Base-by-base conservation (phyloP, 176 grass and related monocot genomes). In the Cenchrus fungigraminus region DNA sequence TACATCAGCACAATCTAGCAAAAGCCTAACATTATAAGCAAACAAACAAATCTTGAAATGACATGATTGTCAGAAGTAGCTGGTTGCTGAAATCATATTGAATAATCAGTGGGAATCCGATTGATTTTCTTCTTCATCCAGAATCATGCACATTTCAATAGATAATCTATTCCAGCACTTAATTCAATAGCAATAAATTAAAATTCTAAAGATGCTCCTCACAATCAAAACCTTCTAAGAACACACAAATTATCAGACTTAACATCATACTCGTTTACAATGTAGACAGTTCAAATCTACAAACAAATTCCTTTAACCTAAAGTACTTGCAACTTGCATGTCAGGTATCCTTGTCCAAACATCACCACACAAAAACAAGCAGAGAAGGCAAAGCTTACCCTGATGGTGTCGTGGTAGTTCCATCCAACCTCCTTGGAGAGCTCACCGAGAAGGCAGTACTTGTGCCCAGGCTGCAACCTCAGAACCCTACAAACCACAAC, bases 401-500 rank as follows among this genome's bases (percentile, higher is more conserved):
- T 95, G 76, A 98, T 92, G 64, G 95, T 98, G 50, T 98, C 95
- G 3, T 69, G 78, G 80, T 98, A 83, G 87, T 83, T 91, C 95
- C 95, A 98, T 32, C 95, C 95, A 28, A 98, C 95, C 85, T 98
- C 95, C 68, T 95, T 91, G 37, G 95, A 98, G 54, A 98, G 93
- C 71, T 89, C 73, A 42, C 95, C 95, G 5, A 98, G 76, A 25
- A 95, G 86, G 83, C 95, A 98, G 79, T 98, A 93, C 83, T 91
- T 98, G 82, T 98, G 95, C 0, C 95, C 95, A 1, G 95, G 87
- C 57, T 95, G 95, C 75, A 98, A 68, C 91, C 95, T 98, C 89
- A 93, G 74, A 44, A 98, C 95, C 93, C 95, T 98, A 52, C 62
- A 50, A 2, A n/a, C 0, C 0, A 77, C 13, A 73, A 28, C 45